These are phyloP conservation scores for Boletellus sp. DNA, from an alignment of 1,284 basidiomycete genomes.

Conservation along the genomic window DNA sequence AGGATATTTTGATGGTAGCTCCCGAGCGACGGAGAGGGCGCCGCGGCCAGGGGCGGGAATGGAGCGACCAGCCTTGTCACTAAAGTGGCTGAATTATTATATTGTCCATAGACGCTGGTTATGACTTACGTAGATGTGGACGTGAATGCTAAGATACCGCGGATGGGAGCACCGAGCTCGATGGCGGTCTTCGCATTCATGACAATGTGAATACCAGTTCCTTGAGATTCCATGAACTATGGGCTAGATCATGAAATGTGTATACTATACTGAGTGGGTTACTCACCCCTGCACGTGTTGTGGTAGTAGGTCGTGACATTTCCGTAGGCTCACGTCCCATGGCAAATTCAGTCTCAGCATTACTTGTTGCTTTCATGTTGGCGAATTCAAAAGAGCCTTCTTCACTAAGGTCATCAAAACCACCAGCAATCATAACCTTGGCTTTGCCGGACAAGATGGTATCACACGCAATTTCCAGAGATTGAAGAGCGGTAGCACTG, in stretches of 20 bases:
- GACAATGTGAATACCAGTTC: conserved; percentile 93
- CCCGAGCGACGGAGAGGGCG: conserved; percentile 81
- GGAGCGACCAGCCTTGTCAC: conserved; percentile 93
- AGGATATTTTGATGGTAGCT: conserved; percentile 73
- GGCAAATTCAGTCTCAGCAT: conserved; percentile 93
- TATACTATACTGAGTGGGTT: not conserved
- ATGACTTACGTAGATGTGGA: conserved; percentile 86
- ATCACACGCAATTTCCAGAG: conserved; percentile 96
- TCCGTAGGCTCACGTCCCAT: conserved; percentile 98
- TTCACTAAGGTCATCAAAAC: conserved; percentile 96
- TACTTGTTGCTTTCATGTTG: conserved; percentile 99
- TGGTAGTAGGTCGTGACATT: conserved; percentile 96
- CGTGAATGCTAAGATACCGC: conserved; percentile 91
- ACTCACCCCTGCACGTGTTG: conserved; percentile 85
- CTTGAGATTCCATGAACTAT: conserved; percentile 96
- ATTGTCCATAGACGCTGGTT: conserved; percentile 3
- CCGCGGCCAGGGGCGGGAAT: conserved; percentile 92
- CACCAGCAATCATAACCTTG: conserved; percentile 98
- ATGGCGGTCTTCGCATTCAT: conserved; percentile 97
- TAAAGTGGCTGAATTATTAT: conserved; percentile 34
- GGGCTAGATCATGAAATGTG: conserved; percentile 16
- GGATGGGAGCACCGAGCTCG: conserved; percentile 91
- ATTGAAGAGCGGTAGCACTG: conserved; percentile 95
- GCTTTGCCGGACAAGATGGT: conserved; percentile 93
- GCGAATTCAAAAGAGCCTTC: conserved; percentile 97